Conservation (phyloP, 2,329 filamentous ascomycete genomes). For the Claviceps sp. region DNA sequence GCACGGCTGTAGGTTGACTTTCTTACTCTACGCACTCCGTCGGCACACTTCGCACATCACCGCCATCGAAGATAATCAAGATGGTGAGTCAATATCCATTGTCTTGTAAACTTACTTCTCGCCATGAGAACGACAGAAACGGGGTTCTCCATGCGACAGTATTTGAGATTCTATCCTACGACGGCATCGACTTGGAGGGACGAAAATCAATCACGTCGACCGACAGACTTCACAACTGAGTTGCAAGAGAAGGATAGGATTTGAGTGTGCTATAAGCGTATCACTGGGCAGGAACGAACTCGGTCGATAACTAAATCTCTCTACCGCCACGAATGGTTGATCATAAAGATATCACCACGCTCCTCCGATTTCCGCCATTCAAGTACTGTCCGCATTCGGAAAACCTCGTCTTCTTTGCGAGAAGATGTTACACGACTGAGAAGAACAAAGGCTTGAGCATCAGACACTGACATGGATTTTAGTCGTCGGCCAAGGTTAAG, state of each 20-base stretch:
- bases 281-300: background rate
- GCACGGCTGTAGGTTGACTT: slow-evolving; percentile 22
- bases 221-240: background rate
- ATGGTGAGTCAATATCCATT: slow-evolving; percentile 29
- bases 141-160: background rate
- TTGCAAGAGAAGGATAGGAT: background rate
- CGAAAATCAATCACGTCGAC: background rate
- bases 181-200: background rate
- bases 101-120: background rate
- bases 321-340: background rate
- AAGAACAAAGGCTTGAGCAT: background rate
- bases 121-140: background rate
- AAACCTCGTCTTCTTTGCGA: background rate
- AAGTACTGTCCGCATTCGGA: background rate
- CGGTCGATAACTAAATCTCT: background rate
- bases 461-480: slow-evolving; percentile 1
- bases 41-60: slow-evolving; percentile 28
- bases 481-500: slow-evolving; percentile 65
- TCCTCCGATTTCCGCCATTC: background rate
- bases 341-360: background rate
- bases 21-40: slow-evolving; percentile 20
- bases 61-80: slow-evolving; percentile 28
- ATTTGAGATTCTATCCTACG: background rate
- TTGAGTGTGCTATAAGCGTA: background rate
- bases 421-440: too few relatives aligned